Base-by-base conservation (phyloP, 495 filamentous ascomycete genomes). In the Aspergillus saccharolyticus region DNA sequence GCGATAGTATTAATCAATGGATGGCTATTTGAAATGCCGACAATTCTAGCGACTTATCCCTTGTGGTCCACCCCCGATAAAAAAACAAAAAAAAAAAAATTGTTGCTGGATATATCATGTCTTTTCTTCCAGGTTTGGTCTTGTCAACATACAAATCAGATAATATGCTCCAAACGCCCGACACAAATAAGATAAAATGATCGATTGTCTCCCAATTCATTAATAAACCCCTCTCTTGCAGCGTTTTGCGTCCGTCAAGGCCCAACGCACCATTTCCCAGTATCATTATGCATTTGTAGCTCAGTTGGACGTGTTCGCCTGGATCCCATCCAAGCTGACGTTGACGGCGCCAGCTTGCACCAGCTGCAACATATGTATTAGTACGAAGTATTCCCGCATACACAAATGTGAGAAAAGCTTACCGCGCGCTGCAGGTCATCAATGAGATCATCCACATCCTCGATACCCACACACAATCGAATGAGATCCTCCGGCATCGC, bases 401-500 rank as follows among this genome's bases (percentile, higher is more conserved):
- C 47, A 22, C n/a, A 12, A 50, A 30, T 9, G n/a, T 1, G 42
- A 20, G 44, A 22, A 58, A 9, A 18, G 88, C 90, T 80, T 84
- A 96, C 89, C 58, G 94, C 93, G 55, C 89, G 82, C 55, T 82
- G 85, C 61, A 98, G 75, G 76, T 98, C 94, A 66, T 97, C 94
- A 66, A 97, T 90, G 66, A 98, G 67, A 75, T 98, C 94, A 64
- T 90, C 84, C 10, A 79, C 85, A 74, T 98, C 95, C 67, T 98
- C 94, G 69, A 98, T 98, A 24, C 94, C 94, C 33, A 98, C 91
- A 71, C 94, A 98, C 58, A 98, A 71, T 54, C 94, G 78, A 56
- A 98, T 97, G 44, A 98, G 84, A 73, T 98, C 94, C 74, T 98
- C 94, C 17, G 94, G 94, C 83, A 98, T 86, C 51, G 87, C 84